Evolutionary conservation across 768 basidiomycete genomes (phyloP).

Genomic region (Mycena filopes): DNA sequence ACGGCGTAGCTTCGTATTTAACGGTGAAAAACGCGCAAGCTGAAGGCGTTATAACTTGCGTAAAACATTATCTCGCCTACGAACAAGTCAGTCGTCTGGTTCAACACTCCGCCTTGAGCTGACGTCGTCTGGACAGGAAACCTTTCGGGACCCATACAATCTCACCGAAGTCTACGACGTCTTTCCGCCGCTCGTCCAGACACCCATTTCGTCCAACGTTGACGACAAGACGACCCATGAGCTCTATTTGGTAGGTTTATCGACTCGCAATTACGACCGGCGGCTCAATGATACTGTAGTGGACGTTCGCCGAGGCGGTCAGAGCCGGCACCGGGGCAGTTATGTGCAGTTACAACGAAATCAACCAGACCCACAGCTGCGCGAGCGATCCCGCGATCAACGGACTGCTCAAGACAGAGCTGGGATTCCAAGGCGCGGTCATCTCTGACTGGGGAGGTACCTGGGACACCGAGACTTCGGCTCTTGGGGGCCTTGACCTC

Average conservation of each 20-base stretch:
- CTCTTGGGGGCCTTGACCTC: slow-evolving; percentile 15
- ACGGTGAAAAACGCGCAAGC: slow-evolving; percentile 14
- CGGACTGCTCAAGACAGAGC: slow-evolving; percentile 14
- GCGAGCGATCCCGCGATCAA: slow-evolving; percentile 14
- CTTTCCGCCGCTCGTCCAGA: slow-evolving; percentile 16
- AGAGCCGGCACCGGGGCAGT: slow-evolving; percentile 11
- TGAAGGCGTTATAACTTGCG: slow-evolving; percentile 20
- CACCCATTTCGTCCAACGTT: slow-evolving; percentile 19
- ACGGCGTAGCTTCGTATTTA: slow-evolving; percentile 22
- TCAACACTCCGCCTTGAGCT: too few species aligned
- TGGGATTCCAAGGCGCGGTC: slow-evolving; percentile 16
- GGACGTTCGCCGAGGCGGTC: slow-evolving; percentile 23
- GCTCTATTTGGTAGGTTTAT: slow-evolving; percentile 10
- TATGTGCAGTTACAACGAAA: slow-evolving; percentile 19
- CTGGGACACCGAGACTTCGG: slow-evolving; percentile 9
- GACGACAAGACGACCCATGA: slow-evolving; percentile 25
- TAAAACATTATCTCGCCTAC: slow-evolving; percentile 20
- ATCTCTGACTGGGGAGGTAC: slow-evolving; percentile 25
- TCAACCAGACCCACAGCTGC: slow-evolving; percentile 16
- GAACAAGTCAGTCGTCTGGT: slow-evolving; percentile 23
- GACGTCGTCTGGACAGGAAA: background rate
- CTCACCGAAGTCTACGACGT: background rate
- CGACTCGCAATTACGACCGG: background rate
- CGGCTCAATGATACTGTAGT: slow-evolving; percentile 1
- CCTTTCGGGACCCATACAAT: slow-evolving; percentile 15